Evolutionary conservation across 2,329 filamentous ascomycete species (phyloP), one percentile per base, ranked within the genome.

Genomic region (Fusarium sulawesiense): DNA sequence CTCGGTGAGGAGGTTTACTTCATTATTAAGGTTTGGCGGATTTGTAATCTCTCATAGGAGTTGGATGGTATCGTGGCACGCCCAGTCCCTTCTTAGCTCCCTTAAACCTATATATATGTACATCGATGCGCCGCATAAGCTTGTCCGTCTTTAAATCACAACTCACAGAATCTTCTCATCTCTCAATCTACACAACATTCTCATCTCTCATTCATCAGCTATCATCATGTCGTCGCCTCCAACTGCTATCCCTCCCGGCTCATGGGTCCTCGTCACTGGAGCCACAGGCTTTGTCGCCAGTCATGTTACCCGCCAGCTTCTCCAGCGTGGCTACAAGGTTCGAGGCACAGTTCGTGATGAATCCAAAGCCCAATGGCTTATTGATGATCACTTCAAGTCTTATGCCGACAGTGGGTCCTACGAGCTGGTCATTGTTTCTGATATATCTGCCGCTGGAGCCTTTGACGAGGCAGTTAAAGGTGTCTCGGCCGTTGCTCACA

Each of bases 211-310:
- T 30, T 3, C 12, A 30, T 13, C 29, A 30, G 29, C 29, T 25
- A 25, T 44, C 21, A 44, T 23, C 21, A 44, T 30, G 29, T 41
- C 37, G 2, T 41, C 18, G 12, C 3, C 13, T n/a, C 7, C 21
- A 45, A 25, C 12, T 25, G 13, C 20, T 21, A 45, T 45, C 42
- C 71, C 74, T 11, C 46, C 57, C 10, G 78, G 76, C 14, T 78
- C 76, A 6, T 67, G 62, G 40, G 73, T 85, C 37, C 78, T 86
- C 8, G 79, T 86, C 13, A 85, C 83, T 2, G 83, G 83, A 7
- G 80, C 77, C 7, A 85, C 80, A 55, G 83, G 83, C 34, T 84
- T 80, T 67, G 77, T 86, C 29, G 83, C 75, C 21, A 79, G 78
- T 7, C 81, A 86, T 47, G 74, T 83, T 6, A 75, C 77, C 40